These are phyloP conservation scores for Aspergillus pseudoglaucus DNA, from an alignment of 2,329 filamentous ascomycete genomes.

Conservation along the genomic window DNA sequence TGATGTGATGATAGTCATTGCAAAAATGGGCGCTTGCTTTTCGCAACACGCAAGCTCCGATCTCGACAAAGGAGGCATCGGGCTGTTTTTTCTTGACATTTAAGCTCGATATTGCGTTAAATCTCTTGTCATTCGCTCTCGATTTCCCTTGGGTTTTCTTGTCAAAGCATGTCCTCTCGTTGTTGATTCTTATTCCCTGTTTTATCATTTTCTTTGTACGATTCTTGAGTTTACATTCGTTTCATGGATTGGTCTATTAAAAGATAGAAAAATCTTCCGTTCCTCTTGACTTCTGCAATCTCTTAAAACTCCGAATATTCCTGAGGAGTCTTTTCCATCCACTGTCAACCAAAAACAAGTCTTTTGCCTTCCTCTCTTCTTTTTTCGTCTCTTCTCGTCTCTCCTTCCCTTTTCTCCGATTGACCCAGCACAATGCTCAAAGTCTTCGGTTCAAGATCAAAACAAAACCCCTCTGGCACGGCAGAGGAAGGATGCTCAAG, in stretches of 20 bases:
- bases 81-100: background rate
- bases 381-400: background rate
- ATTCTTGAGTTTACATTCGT: background rate
- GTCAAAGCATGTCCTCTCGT: background rate
- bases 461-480: conserved; percentile 2
- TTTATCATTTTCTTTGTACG: background rate
- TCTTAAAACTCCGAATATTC: background rate
- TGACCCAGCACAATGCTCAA: conserved; percentile 2
- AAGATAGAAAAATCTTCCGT: background rate
- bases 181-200: background rate
- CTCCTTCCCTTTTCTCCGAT: background rate
- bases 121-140: background rate
- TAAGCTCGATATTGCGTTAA: background rate
- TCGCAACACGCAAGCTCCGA: conserved; percentile 8
- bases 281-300: background rate
- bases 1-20: conserved; percentile 10
- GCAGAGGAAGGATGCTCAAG: conserved; percentile 7
- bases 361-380: background rate
- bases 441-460: background rate
- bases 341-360: background rate
- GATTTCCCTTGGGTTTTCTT: background rate
- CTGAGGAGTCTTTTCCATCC: background rate
- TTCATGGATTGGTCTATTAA: background rate
- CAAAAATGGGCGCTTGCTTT: conserved; percentile 3
- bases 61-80: background rate